Conservation (phyloP, 176 grass and related monocot species). For the Oryza meridionalis region DNA sequence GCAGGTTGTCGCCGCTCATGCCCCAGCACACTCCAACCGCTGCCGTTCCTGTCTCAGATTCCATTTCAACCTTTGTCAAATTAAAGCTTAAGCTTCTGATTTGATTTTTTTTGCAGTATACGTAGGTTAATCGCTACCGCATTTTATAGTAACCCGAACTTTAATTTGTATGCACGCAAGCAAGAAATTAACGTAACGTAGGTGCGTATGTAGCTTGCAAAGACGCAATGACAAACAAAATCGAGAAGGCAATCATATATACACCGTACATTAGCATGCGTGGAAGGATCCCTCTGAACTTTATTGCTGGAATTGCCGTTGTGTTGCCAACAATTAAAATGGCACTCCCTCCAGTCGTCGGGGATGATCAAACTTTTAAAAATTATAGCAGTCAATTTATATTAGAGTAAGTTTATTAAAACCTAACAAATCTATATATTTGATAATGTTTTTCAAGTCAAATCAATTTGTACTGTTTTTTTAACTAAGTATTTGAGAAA, state of each 20-base stretch:
- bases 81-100: not conserved
- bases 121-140: not conserved
- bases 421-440: too few species aligned
- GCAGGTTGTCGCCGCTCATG: constrained; percentile 48
- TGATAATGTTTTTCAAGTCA: too few species aligned
- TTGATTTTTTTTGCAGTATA: not conserved
- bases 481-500: too few species aligned
- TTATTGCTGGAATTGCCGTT: not conserved
- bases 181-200: not conserved
- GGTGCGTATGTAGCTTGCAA: constrained; percentile 1
- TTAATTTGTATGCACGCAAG: not conserved
- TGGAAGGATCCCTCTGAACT: constrained; percentile 37
- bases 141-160: constrained; percentile 33
- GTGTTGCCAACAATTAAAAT: not conserved
- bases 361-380: too few species aligned
- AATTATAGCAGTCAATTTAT: too few species aligned
- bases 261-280: constrained; percentile 10
- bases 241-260: not conserved
- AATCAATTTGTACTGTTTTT: too few species aligned
- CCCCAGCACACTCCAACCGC: constrained; percentile 52
- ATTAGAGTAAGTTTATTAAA: too few species aligned
- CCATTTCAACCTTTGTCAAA: constrained; percentile 31
- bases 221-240: not conserved
- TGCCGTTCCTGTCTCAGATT: constrained; percentile 14
- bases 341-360: not conserved